Evolutionary conservation across 345 rosid species (phyloP).

Genomic region (Citrus sinensis): DVS_A1.0 CM039167.1:7065501-7066000

Average conservation of each 20-base stretch:
- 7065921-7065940: not conserved
- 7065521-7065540: not conserved
- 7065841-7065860: not conserved
- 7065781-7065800: not conserved
- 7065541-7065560: not conserved
- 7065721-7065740: not conserved
- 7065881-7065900: not conserved
- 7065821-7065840: not conserved
- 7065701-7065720: not conserved
- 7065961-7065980: not conserved
- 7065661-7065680: not conserved
- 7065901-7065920: not conserved
- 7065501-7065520: not conserved
- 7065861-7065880: not conserved
- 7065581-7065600: not conserved
- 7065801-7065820: not conserved
- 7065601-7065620: not conserved
- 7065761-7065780: not conserved
- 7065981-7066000: not conserved
- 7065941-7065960: too few relatives aligned
- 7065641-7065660: too few relatives aligned
- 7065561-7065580: not conserved
- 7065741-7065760: not conserved
- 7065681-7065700: not conserved
- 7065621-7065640: not conserved